Conservation (phyloP, 2,329 filamentous ascomycete species). For the Beauveria pseudobassiana region DNA sequence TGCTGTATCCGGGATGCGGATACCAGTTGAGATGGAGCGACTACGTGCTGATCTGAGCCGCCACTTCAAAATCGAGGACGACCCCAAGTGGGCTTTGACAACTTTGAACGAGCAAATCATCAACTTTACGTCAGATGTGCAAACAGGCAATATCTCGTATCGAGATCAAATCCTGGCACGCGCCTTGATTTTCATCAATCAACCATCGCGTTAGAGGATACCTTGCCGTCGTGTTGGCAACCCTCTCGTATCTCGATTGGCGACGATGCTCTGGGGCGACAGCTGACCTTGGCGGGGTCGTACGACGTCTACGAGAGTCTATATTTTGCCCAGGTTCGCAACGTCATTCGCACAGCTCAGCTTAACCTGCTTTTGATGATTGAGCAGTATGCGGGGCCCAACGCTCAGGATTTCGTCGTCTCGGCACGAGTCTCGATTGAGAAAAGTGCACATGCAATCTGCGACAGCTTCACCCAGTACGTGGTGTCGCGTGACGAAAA, state of each 20-base stretch:
- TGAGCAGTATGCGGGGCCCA: background rate
- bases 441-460: constrained; percentile 7
- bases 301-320: constrained; percentile 18
- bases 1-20: constrained; percentile 10
- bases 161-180: background rate
- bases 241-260: background rate
- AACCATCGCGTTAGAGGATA: constrained; percentile 7
- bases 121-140: constrained; percentile 15
- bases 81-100: constrained; percentile 17
- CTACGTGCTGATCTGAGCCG: constrained; percentile 6
- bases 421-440: constrained; percentile 7
- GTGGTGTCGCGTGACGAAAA: constrained; percentile 11
- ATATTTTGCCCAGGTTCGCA: constrained; percentile 17
- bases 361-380: constrained; percentile 15
- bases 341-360: constrained; percentile 17
- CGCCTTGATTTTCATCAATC: background rate
- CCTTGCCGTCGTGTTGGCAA: constrained; percentile 12
- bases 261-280: background rate
- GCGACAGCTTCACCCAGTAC: constrained; percentile 17
- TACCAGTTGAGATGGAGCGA: constrained; percentile 12
- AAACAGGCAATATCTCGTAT: constrained; percentile 6
- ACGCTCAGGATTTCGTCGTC: background rate
- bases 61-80: constrained; percentile 7
- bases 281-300: constrained; percentile 11
- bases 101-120: constrained; percentile 14